Evolutionary conservation across 495 filamentous ascomycete species (phyloP).

Genomic region (Hypomontagnella submonticulosa): DNA sequence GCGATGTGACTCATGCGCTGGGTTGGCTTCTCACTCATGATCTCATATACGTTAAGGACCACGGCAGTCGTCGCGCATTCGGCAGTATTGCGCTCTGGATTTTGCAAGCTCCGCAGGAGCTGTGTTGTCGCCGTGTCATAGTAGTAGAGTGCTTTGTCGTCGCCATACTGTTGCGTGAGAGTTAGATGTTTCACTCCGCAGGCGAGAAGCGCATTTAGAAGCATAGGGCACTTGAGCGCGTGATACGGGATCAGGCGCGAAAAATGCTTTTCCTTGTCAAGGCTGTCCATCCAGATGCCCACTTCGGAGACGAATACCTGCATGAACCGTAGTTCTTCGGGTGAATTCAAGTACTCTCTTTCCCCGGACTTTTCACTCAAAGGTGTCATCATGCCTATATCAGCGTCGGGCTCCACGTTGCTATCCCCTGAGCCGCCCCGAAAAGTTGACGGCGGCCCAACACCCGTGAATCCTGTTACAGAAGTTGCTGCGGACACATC

Average conservation of each 20-base stretch:
- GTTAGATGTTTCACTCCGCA: slow-evolving; percentile 87
- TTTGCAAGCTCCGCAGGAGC: slow-evolving; percentile 77
- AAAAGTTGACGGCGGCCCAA: slow-evolving; percentile 40
- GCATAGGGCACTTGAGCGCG: slow-evolving; percentile 83
- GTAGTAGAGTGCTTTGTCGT: slow-evolving; percentile 82
- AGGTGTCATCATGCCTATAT: slow-evolving; percentile 59
- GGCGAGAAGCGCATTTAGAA: slow-evolving; percentile 90
- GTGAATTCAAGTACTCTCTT: slow-evolving; percentile 69
- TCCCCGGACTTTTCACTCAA: slow-evolving; percentile 59
- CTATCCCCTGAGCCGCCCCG: slow-evolving; percentile 34
- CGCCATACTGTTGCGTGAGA: slow-evolving; percentile 75
- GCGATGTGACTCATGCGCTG: slow-evolving; percentile 89
- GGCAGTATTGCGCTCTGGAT: slow-evolving; percentile 83
- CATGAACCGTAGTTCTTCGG: slow-evolving; percentile 85
- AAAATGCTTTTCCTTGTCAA: slow-evolving; percentile 91
- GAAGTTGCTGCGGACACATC: slow-evolving; percentile 48
- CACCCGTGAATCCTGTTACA: slow-evolving; percentile 43
- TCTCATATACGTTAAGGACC: slow-evolving; percentile 90
- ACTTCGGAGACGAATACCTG: slow-evolving; percentile 93
- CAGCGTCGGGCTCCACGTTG: slow-evolving; percentile 28
- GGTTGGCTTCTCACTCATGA: slow-evolving; percentile 81
- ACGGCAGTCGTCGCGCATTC: slow-evolving; percentile 91
- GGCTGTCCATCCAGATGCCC: slow-evolving; percentile 92
- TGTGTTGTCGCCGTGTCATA: slow-evolving; percentile 83
- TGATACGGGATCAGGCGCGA: slow-evolving; percentile 82